Evolutionary conservation across 2,329 filamentous ascomycete genomes (phyloP), one percentile per base, ranked within the genome.

Genomic region (Fusarium protoensiforme): DNA sequence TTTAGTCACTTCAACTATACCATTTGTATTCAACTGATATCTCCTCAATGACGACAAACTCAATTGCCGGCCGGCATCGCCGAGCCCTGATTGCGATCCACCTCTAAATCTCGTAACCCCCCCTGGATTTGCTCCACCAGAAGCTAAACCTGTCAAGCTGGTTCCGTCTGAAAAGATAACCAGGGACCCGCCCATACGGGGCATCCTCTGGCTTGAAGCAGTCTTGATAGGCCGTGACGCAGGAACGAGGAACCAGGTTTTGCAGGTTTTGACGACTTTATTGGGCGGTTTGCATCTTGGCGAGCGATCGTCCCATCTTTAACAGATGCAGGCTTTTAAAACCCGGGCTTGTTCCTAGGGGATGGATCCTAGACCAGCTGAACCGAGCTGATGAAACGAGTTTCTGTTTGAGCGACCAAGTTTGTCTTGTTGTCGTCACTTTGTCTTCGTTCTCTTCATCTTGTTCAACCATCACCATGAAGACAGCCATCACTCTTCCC

Each of bases 221-320:
- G 24, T 11, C 31, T 48, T 69, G 64, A 67, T 67, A 64, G 62
- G 67, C 54, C n/a, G 27, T 27, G 18, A 56, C 35, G 35, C 48
- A 69, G 67, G 67, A 64, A 64, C 67, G 16, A 14, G 62, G 62
- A 51, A 57, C 48, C 51, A 18, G 33, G 35, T 35, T 20, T 63
- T 35, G 24, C 35, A 64, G 14, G n/a, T 33, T 20, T n/a, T 31
- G 4, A 27, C 11, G 36, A 16, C 14, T 39, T 33, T 2, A 61
- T 63, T 67, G 57, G 64, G 11, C 35, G 16, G 36, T 29, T 43
- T 24, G 43, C 36, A 29, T 39, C 48, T 59, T 65, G 57, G 51
- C 43, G 35, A 48, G 5, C 43, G 60, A 63, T 69, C 48, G 29
- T 64, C 64, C 56, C 65, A 68, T 22, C 54, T 48, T 57, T 58